A percentile compares a stretch with the other conserved stretches of the same genome.
Evolutionary conservation across 1,284 basidiomycete species (phyloP).

Genomic region (Puccinia polysora): DNA sequence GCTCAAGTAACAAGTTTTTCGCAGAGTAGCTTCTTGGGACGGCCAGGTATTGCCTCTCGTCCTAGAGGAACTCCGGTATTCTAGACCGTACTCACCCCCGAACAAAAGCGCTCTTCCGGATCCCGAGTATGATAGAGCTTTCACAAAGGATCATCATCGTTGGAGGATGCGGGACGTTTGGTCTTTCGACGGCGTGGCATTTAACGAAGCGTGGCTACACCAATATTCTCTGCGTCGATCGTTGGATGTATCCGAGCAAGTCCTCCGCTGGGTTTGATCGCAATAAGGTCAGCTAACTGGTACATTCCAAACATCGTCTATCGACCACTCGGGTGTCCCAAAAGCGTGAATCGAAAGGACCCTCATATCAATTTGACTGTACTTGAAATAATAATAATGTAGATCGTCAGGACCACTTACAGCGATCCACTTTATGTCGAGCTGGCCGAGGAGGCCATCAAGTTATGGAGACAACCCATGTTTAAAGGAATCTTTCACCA

Average conservation of each 20-base stretch:
- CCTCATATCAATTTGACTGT: too few relatives aligned
- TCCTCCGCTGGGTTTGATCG: constrained; percentile 40
- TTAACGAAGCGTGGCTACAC: constrained; percentile 35
- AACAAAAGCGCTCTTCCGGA: too few relatives aligned
- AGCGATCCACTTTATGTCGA: constrained; percentile 28
- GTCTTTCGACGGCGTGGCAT: constrained; percentile 41
- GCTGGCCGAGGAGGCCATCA: constrained; percentile 34
- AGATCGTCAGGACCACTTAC: constrained; percentile 37
- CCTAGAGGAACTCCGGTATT: too few relatives aligned
- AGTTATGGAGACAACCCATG: constrained; percentile 29
- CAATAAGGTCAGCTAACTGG: constrained; percentile 25
- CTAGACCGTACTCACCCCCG: too few relatives aligned
- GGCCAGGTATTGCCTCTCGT: too few relatives aligned
- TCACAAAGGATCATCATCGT: constrained; percentile 34
- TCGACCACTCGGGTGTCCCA: too few relatives aligned
- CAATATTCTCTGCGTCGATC: constrained; percentile 34
- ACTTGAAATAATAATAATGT: too few relatives aligned
- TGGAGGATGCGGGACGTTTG: constrained; percentile 41
- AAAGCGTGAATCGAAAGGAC: too few relatives aligned
- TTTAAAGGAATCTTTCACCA: constrained; percentile 34
- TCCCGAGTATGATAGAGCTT: not conserved
- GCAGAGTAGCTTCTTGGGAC: too few relatives aligned
- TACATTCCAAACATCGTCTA: too few relatives aligned
- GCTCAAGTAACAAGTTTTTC: too few relatives aligned
- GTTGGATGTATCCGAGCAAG: constrained; percentile 30